These are phyloP conservation scores for Tetracentron sinense DNA, from an alignment of 164 flowering plant genomes.

Conservation along the genomic window DNA sequence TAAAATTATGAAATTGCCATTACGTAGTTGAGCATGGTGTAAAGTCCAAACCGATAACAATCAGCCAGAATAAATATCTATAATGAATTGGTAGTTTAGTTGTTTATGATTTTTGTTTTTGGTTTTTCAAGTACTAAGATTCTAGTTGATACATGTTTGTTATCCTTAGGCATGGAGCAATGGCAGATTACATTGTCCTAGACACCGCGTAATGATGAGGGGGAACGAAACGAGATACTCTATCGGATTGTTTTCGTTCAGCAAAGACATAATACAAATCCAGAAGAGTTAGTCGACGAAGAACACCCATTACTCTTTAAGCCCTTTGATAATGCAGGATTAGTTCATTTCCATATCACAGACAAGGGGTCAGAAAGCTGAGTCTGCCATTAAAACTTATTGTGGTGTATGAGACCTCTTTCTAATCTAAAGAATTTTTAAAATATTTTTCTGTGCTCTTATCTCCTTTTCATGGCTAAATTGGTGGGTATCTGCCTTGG, in stretches of 20 bases:
- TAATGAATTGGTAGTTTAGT: too few species aligned
- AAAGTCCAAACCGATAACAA: too few species aligned
- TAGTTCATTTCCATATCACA: constrained; percentile 31
- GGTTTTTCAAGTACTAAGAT: too few species aligned
- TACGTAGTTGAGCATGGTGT: too few species aligned
- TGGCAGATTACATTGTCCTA: constrained; percentile 44
- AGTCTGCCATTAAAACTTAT: constrained; percentile 46
- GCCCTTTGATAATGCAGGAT: constrained; percentile 40
- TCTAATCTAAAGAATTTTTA: too few species aligned
- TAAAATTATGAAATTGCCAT: too few species aligned
- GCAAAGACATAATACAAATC: constrained; percentile 18
- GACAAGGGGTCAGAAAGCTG: constrained; percentile 39
- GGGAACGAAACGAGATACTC: constrained; percentile 38
- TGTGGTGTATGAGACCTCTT: too few species aligned
- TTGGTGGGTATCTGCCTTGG: too few species aligned
- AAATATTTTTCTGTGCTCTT: too few species aligned
- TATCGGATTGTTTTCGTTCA: constrained; percentile 48
- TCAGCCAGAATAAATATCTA: too few species aligned
- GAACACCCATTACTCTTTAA: constrained; percentile 46
- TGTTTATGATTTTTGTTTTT: too few species aligned
- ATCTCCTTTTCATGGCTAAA: too few species aligned
- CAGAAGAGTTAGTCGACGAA: constrained; percentile 4
- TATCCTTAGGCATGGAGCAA: constrained; percentile 47
- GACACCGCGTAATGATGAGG: constrained; percentile 55
- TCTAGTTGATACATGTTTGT: not conserved